phyloP scores from a whole-genome alignment of 2,329 filamentous ascomycete species.

The Allantophomopsis lycopodina region DNA sequence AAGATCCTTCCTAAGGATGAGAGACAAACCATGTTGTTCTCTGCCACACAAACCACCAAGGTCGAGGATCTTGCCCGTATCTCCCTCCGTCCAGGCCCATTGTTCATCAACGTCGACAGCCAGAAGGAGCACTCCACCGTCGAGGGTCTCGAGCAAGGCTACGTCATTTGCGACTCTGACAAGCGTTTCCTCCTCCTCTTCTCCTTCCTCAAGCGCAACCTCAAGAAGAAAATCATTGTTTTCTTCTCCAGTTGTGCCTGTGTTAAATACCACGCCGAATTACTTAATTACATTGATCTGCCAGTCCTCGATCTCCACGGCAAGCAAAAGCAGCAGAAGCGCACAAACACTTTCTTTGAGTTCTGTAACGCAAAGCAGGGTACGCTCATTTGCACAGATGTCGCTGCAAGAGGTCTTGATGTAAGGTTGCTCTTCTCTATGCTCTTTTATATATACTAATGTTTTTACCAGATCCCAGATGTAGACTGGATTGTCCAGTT shows the following conservation, averaged over 20 bases:
- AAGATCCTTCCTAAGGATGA: slow-evolving; percentile 82
- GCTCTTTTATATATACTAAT: slow-evolving; percentile 7
- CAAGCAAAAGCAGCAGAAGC: slow-evolving; percentile 97
- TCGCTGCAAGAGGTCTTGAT: slow-evolving; percentile 87
- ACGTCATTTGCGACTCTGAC: slow-evolving; percentile 85
- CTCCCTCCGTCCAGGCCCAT: slow-evolving; percentile 75
- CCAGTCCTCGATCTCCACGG: slow-evolving; percentile 78
- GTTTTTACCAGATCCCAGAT: slow-evolving; percentile 53
- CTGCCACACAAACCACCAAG: slow-evolving; percentile 95
- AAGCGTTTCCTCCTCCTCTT: slow-evolving; percentile 89
- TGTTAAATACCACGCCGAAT: slow-evolving; percentile 89
- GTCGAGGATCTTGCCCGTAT: slow-evolving; percentile 94
- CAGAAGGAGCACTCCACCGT: slow-evolving; percentile 83
- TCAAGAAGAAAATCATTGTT: slow-evolving; percentile 87
- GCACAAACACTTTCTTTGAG: slow-evolving; percentile 98
- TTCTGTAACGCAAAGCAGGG: slow-evolving; percentile 79
- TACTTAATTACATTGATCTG: slow-evolving; percentile 95
- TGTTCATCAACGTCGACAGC: slow-evolving; percentile 96
- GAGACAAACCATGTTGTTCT: slow-evolving; percentile 96
- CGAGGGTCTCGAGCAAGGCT: slow-evolving; percentile 88
- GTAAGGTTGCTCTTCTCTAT: slow-evolving; percentile 27
- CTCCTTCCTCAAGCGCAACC: slow-evolving; percentile 82
- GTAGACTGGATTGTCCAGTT: slow-evolving; percentile 97
- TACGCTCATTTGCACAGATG: slow-evolving; percentile 90
- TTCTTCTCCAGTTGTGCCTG: slow-evolving; percentile 90